phyloP scores from a whole-genome alignment of 2,329 filamentous ascomycete species.

The Emmonsiellopsis sp. region DNA sequence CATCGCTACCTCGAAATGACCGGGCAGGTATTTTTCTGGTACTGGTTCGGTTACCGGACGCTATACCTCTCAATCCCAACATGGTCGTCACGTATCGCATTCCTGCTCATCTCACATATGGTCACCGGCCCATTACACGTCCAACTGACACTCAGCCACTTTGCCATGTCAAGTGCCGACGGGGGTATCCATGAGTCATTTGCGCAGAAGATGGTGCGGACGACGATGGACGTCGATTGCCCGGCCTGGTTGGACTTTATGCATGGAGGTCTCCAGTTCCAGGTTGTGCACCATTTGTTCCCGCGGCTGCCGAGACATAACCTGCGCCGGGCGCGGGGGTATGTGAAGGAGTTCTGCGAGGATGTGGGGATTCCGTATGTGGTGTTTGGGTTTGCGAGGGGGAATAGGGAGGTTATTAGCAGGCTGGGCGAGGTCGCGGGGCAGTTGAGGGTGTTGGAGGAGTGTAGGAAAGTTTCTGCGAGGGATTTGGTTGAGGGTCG shows the following conservation, averaged over 20 bases:
- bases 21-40: conserved; percentile 75
- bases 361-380: conserved; percentile 83
- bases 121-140: conserved; percentile 74
- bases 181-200: conserved; percentile 77
- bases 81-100: conserved; percentile 59
- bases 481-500: conserved; percentile 3
- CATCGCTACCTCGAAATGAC: conserved; percentile 67
- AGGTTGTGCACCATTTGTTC: conserved; percentile 78
- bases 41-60: conserved; percentile 74
- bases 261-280: conserved; percentile 81
- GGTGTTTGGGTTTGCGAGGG: conserved; percentile 71
- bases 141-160: conserved; percentile 89
- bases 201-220: conserved; percentile 80
- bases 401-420: conserved; percentile 67
- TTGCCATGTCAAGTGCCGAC: conserved; percentile 84
- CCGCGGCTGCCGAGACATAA: conserved; percentile 80
- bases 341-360: conserved; percentile 71
- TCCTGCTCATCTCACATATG: conserved; percentile 71
- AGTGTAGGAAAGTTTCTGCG: conserved; percentile 49
- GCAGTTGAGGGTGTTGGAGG: conserved; percentile 63
- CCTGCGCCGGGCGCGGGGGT: conserved; percentile 61
- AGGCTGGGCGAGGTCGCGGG: conserved; percentile 63
- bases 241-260: conserved; percentile 81
- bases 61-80: conserved; percentile 64
- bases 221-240: conserved; percentile 88